A percentile compares a stretch with the other conserved stretches of the same genome.
Conservation (phyloP, 2,329 filamentous ascomycete genomes). For the Macrophomina phaseolina region DNA sequence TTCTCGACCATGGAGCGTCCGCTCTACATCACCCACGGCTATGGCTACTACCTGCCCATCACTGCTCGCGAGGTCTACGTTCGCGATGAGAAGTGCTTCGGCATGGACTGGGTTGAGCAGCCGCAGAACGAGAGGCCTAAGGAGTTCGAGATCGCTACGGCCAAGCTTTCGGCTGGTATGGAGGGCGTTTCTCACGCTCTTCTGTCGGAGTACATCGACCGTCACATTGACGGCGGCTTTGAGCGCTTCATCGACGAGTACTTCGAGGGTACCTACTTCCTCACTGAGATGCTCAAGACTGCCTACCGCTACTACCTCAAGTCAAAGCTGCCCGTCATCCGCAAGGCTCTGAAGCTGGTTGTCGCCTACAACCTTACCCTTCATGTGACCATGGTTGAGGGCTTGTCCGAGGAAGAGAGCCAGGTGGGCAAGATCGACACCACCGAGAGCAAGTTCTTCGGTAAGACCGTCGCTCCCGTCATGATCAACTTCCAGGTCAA, state of each 20-base stretch:
- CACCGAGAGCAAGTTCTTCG: slow-evolving; percentile 82
- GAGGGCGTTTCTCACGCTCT: slow-evolving; percentile 83
- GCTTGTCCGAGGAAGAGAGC: slow-evolving; percentile 77
- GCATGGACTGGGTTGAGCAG: slow-evolving; percentile 91
- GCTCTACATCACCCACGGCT: slow-evolving; percentile 96
- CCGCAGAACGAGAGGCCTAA: slow-evolving; percentile 74
- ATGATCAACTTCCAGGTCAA: slow-evolving; percentile 99
- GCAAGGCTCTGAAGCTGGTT: slow-evolving; percentile 93
- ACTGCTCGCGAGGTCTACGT: slow-evolving; percentile 94
- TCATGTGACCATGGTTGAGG: slow-evolving; percentile 93
- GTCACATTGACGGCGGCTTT: slow-evolving; percentile 90
- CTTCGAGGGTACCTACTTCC: slow-evolving; percentile 92
- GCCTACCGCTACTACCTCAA: slow-evolving; percentile 91
- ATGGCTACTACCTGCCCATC: slow-evolving; percentile 90
- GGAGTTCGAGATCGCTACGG: slow-evolving; percentile 84
- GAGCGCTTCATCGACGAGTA: slow-evolving; percentile 95
- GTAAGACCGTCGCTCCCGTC: slow-evolving; percentile 89
- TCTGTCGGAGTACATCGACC: slow-evolving; percentile 90
- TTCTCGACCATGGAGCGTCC: slow-evolving; percentile 66
- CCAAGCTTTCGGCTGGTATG: slow-evolving; percentile 85
- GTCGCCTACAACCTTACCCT: slow-evolving; percentile 94
- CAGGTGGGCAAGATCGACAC: slow-evolving; percentile 85
- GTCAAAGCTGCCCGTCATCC: slow-evolving; percentile 85
- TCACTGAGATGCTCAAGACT: slow-evolving; percentile 95
- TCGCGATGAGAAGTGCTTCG: slow-evolving; percentile 88